Percentiles rank a stretch among this genome's conserved stretches.
These are phyloP conservation scores for Coniella lustricola DNA, from an alignment of 2,329 filamentous ascomycete species.

Conservation along the genomic window DNA sequence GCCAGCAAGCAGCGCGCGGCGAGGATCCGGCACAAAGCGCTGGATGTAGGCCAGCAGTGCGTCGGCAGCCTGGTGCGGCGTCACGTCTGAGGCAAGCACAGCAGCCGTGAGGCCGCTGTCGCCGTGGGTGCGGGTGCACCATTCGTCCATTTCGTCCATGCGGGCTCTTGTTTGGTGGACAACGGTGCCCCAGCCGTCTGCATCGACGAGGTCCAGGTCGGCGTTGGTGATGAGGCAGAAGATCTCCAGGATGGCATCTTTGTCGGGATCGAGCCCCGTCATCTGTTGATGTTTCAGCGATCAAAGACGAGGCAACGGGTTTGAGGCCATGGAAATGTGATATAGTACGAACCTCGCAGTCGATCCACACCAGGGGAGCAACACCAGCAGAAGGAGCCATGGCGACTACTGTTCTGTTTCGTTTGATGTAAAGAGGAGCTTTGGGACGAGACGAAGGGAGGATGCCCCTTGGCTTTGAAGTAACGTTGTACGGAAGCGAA, in stretches of 20 bases:
- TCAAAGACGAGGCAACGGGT: too few relatives aligned
- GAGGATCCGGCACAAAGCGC: conserved; percentile 57
- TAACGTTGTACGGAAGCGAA: too few relatives aligned
- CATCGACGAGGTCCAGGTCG: conserved; percentile 68
- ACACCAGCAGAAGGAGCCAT: conserved; percentile 30
- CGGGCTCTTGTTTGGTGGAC: conserved; percentile 65
- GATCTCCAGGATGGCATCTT: conserved; percentile 82
- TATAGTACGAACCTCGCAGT: conserved; percentile 42
- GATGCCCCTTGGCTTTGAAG: background rate
- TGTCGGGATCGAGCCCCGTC: conserved; percentile 75
- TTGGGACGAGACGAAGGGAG: background rate
- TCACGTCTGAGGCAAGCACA: conserved; percentile 66
- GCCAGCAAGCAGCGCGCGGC: conserved; percentile 71
- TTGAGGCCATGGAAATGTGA: too few relatives aligned
- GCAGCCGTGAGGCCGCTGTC: conserved; percentile 73
- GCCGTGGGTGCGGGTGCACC: conserved; percentile 78
- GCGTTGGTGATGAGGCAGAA: conserved; percentile 86
- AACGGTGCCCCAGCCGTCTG: conserved; percentile 69
- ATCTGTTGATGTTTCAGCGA: conserved; percentile 67
- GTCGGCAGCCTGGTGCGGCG: conserved; percentile 63
- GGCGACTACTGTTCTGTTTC: background rate
- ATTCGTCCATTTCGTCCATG: conserved; percentile 76
- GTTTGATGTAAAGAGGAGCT: too few relatives aligned
- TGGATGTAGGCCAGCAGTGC: conserved; percentile 73
- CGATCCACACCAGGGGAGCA: conserved; percentile 78